Conservation (phyloP, 257 asterid genomes). For the Solanum peruvianum region DNA sequence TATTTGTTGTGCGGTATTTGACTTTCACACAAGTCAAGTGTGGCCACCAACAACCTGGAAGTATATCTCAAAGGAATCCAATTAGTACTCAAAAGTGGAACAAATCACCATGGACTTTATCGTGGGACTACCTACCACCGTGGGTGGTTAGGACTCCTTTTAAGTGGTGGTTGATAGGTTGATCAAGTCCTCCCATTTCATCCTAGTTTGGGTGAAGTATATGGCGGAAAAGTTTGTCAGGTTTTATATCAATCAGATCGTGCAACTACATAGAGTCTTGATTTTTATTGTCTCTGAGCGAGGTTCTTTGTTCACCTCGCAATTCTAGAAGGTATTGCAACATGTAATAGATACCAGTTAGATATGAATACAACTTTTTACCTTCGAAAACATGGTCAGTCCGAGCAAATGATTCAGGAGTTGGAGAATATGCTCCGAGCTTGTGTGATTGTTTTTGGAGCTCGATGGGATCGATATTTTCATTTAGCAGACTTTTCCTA, state of each 20-base stretch:
- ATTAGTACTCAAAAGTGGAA: too few species aligned
- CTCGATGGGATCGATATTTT: neutral
- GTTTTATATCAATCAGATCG: neutral
- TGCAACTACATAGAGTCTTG: neutral
- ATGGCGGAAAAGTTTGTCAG: neutral
- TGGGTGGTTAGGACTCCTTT: neutral
- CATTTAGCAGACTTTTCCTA: neutral
- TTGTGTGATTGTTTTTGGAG: neutral
- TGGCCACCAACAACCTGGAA: neutral
- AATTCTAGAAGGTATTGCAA: neutral
- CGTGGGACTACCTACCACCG: neutral
- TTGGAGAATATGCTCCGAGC: neutral
- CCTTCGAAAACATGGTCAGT: neutral
- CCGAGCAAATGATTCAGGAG: neutral
- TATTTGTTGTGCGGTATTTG: neutral
- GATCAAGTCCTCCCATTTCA: neutral
- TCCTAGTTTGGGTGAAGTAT: neutral
- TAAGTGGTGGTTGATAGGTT: neutral
- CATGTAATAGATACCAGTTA: neutral
- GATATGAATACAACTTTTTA: neutral
- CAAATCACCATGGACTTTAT: neutral
- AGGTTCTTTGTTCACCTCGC: too few species aligned
- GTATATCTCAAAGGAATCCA: neutral
- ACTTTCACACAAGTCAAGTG: neutral
- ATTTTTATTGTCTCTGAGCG: too few species aligned